phyloP scores from a whole-genome alignment of 139 green algal species.

The Zygnema cylindricum region DNA sequence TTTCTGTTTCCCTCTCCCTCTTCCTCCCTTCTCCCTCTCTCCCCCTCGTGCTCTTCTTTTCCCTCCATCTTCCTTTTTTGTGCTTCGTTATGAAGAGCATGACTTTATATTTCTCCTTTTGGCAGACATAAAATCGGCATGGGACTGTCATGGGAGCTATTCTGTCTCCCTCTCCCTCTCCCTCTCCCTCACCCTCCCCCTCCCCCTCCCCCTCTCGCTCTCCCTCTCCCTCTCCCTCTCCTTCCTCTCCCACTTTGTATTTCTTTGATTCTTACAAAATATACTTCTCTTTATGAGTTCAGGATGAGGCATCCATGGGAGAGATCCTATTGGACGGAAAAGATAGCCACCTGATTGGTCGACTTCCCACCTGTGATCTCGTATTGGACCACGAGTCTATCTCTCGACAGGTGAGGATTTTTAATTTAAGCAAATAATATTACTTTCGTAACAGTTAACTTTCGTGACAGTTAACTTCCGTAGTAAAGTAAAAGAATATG shows the following conservation, averaged over 20 bases:
- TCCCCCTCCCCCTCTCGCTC: neutral
- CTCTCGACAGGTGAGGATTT: slow-evolving; percentile 16
- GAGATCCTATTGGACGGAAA: slow-evolving; percentile 1
- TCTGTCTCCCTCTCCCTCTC: no score
- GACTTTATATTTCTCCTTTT: neutral
- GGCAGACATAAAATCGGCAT: neutral
- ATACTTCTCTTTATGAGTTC: neutral
- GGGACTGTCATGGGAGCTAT: no score
- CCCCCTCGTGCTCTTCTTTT: no score
- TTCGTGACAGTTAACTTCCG: no score
- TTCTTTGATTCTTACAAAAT: neutral
- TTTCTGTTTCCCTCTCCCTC: no score
- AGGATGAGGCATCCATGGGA: neutral
- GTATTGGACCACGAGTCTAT: slow-evolving; percentile 16
- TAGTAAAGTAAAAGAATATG: no score
- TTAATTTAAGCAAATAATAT: neutral
- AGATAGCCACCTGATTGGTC: neutral
- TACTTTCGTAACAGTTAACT: no score
- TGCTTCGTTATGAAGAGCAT: no score
- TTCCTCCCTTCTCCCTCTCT: no score
- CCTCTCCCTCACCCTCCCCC: no score
- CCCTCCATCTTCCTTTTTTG: no score
- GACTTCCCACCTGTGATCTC: slow-evolving; percentile 15
- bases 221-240: neutral
- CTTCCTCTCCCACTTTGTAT: no score